A percentile compares a stretch with the other conserved stretches of the same genome.
Conservation (phyloP, 1,284 basidiomycete genomes). For the Testicularia cyperi region DNA sequence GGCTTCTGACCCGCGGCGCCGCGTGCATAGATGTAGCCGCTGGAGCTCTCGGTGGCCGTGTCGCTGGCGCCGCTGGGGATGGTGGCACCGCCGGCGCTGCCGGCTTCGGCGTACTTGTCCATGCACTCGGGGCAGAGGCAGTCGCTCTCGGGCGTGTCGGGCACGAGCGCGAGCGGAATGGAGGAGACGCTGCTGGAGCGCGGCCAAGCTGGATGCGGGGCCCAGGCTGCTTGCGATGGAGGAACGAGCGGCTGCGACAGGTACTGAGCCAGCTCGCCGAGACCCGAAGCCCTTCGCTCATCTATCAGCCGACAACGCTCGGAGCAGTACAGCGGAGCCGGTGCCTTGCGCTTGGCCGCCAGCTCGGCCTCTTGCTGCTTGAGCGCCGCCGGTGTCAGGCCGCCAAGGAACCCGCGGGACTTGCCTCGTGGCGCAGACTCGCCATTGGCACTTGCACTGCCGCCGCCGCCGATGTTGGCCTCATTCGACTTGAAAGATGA, state of each 20-base stretch:
- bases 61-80: conserved; percentile 53
- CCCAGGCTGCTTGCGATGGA: conserved; percentile 14
- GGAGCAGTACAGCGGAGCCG: conserved; percentile 49
- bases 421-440: conserved; percentile 13
- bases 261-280: conserved; percentile 42
- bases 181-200: conserved; percentile 24
- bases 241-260: conserved; percentile 32
- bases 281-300: conserved; percentile 39
- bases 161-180: conserved; percentile 7
- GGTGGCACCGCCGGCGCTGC: conserved; percentile 37
- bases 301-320: conserved; percentile 51
- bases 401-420: conserved; percentile 41
- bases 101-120: conserved; percentile 37
- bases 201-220: conserved; percentile 6
- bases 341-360: conserved; percentile 29
- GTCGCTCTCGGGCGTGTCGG: conserved; percentile 45
- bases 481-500: conserved; percentile 36
- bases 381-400: conserved; percentile 36
- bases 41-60: conserved; percentile 49
- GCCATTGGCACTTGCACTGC: conserved; percentile 1
- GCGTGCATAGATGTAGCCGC: conserved; percentile 31
- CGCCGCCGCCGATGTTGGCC: conserved; percentile 3
- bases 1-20: conserved; percentile 28
- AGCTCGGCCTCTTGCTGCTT: conserved; percentile 42
- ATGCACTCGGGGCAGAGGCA: conserved; percentile 48